These are phyloP conservation scores for Solanum bulbocastanum DNA, from an alignment of 257 asterid genomes.

Conservation along the genomic window DNA sequence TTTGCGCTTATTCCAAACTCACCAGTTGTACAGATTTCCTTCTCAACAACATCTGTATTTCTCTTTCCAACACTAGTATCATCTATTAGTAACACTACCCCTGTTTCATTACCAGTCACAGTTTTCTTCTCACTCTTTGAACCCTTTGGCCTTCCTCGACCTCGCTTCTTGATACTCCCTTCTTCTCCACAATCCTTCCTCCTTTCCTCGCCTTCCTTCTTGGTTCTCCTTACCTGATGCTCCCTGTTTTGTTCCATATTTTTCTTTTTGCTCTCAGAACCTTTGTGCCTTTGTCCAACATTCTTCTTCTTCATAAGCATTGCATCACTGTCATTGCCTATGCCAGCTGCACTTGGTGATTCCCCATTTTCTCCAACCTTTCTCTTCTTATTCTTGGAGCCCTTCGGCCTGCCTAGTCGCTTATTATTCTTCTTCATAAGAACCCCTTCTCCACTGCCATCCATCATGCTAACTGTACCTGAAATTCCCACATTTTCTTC, in stretches of 20 bases:
- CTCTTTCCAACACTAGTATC: neutral
- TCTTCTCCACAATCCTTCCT: neutral
- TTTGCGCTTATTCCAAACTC: neutral
- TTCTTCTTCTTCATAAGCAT: neutral
- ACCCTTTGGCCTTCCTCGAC: slow-evolving; percentile 2
- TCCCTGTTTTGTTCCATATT: neutral
- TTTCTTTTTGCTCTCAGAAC: slow-evolving; percentile 2
- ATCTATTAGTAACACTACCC: neutral
- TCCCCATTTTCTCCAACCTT: neutral
- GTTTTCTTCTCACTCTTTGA: slow-evolving; percentile 5
- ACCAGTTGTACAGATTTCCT: neutral
- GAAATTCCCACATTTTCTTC: neutral
- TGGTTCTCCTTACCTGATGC: neutral
- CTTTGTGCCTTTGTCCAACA: slow-evolving; percentile 5
- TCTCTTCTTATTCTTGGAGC: slow-evolving; percentile 15
- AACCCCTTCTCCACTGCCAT: neutral
- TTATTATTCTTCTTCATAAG: neutral
- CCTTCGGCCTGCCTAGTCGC: slow-evolving; percentile 26
- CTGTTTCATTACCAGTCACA: neutral
- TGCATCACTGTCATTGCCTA: neutral
- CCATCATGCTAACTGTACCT: neutral
- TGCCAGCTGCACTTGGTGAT: neutral
- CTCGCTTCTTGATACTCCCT: neutral
- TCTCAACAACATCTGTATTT: neutral
- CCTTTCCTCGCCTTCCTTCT: neutral